Evolutionary conservation across 2,329 filamentous ascomycete species (phyloP).

Genomic region (Exophiala viscosa): DNA sequence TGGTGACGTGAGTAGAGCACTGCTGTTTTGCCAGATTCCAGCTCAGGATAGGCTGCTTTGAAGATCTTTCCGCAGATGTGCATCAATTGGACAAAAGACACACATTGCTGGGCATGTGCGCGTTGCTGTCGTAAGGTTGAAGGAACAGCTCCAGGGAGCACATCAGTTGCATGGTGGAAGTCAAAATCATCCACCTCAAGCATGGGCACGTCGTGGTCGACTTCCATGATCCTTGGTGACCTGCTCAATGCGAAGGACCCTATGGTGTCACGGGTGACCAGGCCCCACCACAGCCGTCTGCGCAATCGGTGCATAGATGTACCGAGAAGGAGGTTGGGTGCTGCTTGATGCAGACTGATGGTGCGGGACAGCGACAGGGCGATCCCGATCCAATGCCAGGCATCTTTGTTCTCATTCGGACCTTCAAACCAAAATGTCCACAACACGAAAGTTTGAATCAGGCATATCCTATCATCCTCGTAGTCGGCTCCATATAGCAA

Average conservation of each 20-base stretch:
- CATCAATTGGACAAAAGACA: conserved; percentile 3
- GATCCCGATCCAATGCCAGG: conserved; percentile 96
- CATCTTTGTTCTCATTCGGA: conserved; percentile 93
- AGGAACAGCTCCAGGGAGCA: not conserved
- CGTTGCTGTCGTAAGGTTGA: not conserved
- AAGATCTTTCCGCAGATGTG: conserved; percentile 5
- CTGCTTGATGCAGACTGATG: conserved; percentile 55
- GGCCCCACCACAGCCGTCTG: conserved; percentile 12
- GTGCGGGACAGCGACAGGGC: conserved; percentile 88
- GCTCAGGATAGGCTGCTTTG: conserved; percentile 6
- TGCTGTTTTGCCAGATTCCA: not conserved
- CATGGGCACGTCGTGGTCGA: conserved; percentile 92
- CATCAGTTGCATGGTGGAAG: conserved; percentile 38
- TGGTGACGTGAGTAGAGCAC: conserved; percentile 11
- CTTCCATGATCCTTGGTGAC: conserved; percentile 84
- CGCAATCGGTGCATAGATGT: not conserved
- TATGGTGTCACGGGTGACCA: conserved; percentile 4
- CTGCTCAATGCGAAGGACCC: conserved; percentile 38
- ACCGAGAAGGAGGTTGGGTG: not conserved
- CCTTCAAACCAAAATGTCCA: conserved; percentile 98
- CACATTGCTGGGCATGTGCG: not conserved
- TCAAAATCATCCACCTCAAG: conserved; percentile 80
- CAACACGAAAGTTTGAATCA: conserved; percentile 83
- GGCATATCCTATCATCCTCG: conserved; percentile 78
- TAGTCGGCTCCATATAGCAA: conserved; percentile 92